A percentile compares a stretch with the other conserved stretches of the same genome.
Conservation (phyloP, 2,329 filamentous ascomycete genomes). For the Fusarium cyanostomum region DNA sequence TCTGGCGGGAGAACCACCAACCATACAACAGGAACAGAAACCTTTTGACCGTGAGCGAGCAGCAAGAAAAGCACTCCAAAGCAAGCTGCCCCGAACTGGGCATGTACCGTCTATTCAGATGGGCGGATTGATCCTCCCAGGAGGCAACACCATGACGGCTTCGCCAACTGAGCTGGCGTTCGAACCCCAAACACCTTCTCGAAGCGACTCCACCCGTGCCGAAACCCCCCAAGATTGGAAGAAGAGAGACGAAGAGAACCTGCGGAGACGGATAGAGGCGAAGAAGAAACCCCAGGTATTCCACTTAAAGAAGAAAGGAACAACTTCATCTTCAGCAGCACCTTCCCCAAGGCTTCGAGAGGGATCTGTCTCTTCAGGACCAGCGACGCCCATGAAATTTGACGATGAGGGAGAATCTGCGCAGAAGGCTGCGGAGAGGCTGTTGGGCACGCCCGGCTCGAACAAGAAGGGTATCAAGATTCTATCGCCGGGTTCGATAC, state of each 20-base stretch:
- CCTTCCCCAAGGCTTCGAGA: neutral
- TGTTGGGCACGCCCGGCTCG: neutral
- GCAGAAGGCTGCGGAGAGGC: neutral
- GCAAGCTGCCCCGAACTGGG: neutral
- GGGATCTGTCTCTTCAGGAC: neutral
- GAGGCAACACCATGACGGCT: conserved; percentile 9
- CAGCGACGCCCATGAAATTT: neutral
- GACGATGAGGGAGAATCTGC: neutral
- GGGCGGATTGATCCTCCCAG: conserved; percentile 21
- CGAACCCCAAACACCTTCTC: neutral
- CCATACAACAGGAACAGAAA: neutral
- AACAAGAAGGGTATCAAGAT: conserved; percentile 1
- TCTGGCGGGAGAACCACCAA: neutral
- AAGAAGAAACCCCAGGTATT: conserved; percentile 8
- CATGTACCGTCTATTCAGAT: neutral
- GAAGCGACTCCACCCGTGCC: neutral
- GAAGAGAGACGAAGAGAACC: neutral
- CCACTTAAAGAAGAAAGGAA: neutral
- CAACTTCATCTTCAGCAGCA: neutral
- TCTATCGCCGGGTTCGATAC: neutral
- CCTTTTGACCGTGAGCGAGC: neutral
- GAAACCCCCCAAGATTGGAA: neutral
- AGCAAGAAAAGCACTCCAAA: neutral
- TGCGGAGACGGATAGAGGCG: neutral
- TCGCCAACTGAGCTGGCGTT: neutral